A percentile compares a stretch with the other conserved stretches of the same genome.
Conservation (phyloP, 208 protist genomes). For the Trypanosoma theileri region DNA sequence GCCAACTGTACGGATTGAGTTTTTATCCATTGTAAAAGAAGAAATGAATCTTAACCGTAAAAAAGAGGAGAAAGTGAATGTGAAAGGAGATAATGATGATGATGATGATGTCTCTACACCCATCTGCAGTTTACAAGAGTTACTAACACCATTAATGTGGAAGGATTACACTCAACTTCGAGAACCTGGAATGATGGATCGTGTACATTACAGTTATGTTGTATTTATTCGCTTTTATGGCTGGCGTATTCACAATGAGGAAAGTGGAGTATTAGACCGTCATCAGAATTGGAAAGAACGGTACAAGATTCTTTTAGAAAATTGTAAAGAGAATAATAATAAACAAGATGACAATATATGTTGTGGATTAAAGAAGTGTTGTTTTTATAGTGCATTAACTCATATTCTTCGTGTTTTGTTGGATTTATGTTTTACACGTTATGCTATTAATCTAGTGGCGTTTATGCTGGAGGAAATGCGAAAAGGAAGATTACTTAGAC, state of each 20-base stretch:
- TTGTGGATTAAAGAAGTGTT: neutral
- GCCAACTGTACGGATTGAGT: conserved; percentile 26
- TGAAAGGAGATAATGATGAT: neutral
- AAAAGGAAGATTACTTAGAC: conserved; percentile 43
- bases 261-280: conserved; percentile 80
- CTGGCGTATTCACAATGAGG: conserved; percentile 81
- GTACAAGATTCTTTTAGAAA: conserved; percentile 43
- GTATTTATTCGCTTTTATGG: conserved; percentile 86
- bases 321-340: conserved; percentile 6
- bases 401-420: conserved; percentile 68
- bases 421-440: conserved; percentile 59
- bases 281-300: conserved; percentile 63
- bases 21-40: neutral
- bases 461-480: conserved; percentile 84
- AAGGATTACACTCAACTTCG: conserved; percentile 45
- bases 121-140: neutral
- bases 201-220: conserved; percentile 87
- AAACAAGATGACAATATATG: neutral
- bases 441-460: conserved; percentile 71
- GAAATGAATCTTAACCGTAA: neutral
- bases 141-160: conserved; percentile 22
- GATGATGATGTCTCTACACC: neutral
- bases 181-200: conserved; percentile 66
- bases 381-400: conserved; percentile 65
- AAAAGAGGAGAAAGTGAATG: neutral